Evolutionary conservation across 805 yeast species (phyloP), one percentile per base, ranked within the genome.

Genomic region (Ascoidea tarda): DNA sequence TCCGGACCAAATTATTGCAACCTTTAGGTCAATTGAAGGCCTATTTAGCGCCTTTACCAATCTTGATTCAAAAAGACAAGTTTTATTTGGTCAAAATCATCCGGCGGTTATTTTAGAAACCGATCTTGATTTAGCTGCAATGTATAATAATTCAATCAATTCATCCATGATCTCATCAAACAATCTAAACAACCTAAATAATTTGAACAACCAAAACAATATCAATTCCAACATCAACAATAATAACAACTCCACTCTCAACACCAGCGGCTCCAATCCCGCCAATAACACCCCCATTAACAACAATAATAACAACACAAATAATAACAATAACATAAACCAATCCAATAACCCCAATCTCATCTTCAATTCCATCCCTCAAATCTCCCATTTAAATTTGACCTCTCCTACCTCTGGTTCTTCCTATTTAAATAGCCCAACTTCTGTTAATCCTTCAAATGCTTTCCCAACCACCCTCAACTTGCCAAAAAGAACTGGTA

Each of bases 1-100:
- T 32, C 74, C 73, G 49, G 66, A 61, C 33, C 59, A 66, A 31
- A 63, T 47, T 51, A 51, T 33, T 45, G 52, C 49, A 47, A 53
- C 54, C 38, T 16, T 33, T 10, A 55, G 57, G 1, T 42, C 42
- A 10, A 52, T 56, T 42, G 16, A 46, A 12, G 32, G 52, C 6
- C 21, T 47, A 6, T 48, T 33, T 28, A 55, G 52, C 33, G 55
- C 58, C 6, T 46, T 50, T n/a, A 46, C 46, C 14, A 53, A 50
- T 28, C 53, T 51, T 4, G 31, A 53, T 32, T 50, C 54, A 38
- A 55, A 56, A 44, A 47, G 48, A 31, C 52, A 54, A 32, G 31
- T 33, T 10, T 47, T 56, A n/a, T 54, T 56, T 52, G 58, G 58
- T 12, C 14, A 42, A 12, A 46, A 47, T n/a, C 49, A 49, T 46